A percentile compares a stretch with the other conserved stretches of the same genome.
Conservation (phyloP, 1,284 basidiomycete species). For the Schizophyllum commune region DNA sequence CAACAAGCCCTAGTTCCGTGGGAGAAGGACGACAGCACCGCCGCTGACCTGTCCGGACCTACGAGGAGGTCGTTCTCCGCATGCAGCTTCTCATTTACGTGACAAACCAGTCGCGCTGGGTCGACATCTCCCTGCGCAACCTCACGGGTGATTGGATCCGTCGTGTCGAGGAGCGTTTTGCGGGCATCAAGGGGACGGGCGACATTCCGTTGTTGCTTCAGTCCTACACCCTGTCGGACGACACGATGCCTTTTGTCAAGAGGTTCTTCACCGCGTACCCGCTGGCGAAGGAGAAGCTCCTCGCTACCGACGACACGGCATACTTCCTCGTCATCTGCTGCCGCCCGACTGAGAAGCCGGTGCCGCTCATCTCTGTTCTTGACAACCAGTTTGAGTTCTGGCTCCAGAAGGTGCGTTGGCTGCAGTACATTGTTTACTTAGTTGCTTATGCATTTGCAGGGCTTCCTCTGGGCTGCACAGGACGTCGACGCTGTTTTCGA, state of each 20-base stretch:
- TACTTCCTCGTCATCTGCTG: conserved; percentile 95
- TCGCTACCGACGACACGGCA: conserved; percentile 92
- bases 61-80: conserved; percentile 90
- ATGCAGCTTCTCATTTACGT: conserved; percentile 95
- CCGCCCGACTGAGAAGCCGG: conserved; percentile 95
- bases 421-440: conserved; percentile 2
- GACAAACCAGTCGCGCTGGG: conserved; percentile 86
- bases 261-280: conserved; percentile 85
- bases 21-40: conserved; percentile 86
- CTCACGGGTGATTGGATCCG: conserved; percentile 96
- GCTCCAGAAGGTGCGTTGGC: conserved; percentile 84
- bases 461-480: conserved; percentile 96
- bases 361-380: conserved; percentile 96
- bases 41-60: conserved; percentile 90
- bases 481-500: conserved; percentile 99
- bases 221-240: conserved; percentile 79
- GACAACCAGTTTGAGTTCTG: conserved; percentile 93
- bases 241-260: conserved; percentile 72
- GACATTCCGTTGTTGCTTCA: conserved; percentile 85
- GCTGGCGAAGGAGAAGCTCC: conserved; percentile 75
- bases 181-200: conserved; percentile 76
- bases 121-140: conserved; percentile 91
- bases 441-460: conserved; percentile 37
- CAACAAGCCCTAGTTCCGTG: conserved; percentile 95
- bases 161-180: conserved; percentile 94